A percentile compares a stretch with the other conserved stretches of the same genome.
phyloP scores from a whole-genome alignment of 371 early-diverging fungal genomes.

The Mortierella sp. region DNA sequence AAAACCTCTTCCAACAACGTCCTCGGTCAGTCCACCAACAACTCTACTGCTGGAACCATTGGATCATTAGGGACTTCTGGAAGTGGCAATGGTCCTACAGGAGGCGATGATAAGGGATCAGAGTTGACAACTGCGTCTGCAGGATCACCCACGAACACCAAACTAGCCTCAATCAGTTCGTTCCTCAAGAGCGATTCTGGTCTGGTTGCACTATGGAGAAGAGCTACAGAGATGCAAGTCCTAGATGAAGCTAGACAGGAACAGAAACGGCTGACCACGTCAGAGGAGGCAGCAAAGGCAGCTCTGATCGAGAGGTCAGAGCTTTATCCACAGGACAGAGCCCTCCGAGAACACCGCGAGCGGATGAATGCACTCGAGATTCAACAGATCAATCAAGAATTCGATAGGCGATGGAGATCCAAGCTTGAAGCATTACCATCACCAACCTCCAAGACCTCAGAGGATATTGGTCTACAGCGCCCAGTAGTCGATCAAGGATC shows the following conservation, averaged over 20 bases:
- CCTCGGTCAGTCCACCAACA: not conserved
- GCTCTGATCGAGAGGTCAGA: slow-evolving; percentile 17
- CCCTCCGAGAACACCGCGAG: slow-evolving; percentile 31
- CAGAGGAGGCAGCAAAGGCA: slow-evolving; percentile 20
- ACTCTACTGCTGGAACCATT: not conserved
- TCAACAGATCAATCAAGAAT: slow-evolving; percentile 50
- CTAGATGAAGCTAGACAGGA: slow-evolving; percentile 45
- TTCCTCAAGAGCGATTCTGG: slow-evolving; percentile 53
- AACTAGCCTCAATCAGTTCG: slow-evolving; percentile 45
- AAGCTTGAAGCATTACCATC: slow-evolving; percentile 8
- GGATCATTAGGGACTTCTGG: not conserved
- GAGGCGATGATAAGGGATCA: not conserved
- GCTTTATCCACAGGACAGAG: slow-evolving; percentile 23
- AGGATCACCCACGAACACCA: slow-evolving; percentile 5
- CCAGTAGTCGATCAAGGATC: not conserved
- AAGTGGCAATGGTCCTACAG: not conserved
- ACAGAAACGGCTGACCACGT: slow-evolving; percentile 20
- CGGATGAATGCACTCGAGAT: slow-evolving; percentile 48
- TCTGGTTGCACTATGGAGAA: slow-evolving; percentile 43
- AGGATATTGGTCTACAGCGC: not conserved
- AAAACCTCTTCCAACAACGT: not conserved
- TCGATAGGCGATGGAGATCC: slow-evolving; percentile 38
- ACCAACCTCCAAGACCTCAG: not conserved
- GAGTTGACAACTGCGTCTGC: not conserved
- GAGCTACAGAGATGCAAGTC: slow-evolving; percentile 51